phyloP scores from a whole-genome alignment of 345 rosid species.

The Salix dunnii region DNA sequence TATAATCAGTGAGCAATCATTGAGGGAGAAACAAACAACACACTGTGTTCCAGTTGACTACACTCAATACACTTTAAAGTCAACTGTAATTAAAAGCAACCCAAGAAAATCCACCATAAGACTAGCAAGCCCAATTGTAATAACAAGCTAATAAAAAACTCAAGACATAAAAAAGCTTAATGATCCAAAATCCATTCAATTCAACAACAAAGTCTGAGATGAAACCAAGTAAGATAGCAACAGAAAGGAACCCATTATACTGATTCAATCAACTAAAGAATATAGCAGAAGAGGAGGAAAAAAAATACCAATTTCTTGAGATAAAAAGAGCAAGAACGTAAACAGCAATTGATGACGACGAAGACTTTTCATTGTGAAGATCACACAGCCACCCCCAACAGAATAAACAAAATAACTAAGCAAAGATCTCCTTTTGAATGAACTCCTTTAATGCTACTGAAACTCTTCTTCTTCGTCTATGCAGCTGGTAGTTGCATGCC shows the following conservation, averaged over 20 bases:
- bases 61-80: conserved; percentile 12
- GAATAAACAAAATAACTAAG: conserved; percentile 16
- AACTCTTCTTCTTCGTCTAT: conserved; percentile 19
- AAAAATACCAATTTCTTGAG: conserved; percentile 50
- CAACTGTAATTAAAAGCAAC: neutral
- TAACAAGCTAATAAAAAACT: conserved; percentile 1
- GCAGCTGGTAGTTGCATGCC: conserved; percentile 22
- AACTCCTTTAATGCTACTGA: conserved; percentile 15
- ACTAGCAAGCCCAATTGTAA: conserved; percentile 5
- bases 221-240: conserved; percentile 14
- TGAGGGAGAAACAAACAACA: neutral
- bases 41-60: conserved; percentile 8
- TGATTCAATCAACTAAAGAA: neutral
- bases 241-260: neutral
- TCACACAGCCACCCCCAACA: neutral
- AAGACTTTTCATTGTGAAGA: conserved; percentile 39
- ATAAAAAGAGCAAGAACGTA: conserved; percentile 38
- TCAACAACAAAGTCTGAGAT: conserved; percentile 4
- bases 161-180: neutral
- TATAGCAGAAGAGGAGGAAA: neutral
- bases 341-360: conserved; percentile 23
- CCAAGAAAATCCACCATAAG: neutral
- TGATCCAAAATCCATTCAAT: conserved; percentile 14
- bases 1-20: neutral
- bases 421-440: conserved; percentile 11